Evolutionary conservation across 2,329 filamentous ascomycete genomes (phyloP), one percentile per base, ranked within the genome.

Genomic region (Calonectria crousiana): DNA sequence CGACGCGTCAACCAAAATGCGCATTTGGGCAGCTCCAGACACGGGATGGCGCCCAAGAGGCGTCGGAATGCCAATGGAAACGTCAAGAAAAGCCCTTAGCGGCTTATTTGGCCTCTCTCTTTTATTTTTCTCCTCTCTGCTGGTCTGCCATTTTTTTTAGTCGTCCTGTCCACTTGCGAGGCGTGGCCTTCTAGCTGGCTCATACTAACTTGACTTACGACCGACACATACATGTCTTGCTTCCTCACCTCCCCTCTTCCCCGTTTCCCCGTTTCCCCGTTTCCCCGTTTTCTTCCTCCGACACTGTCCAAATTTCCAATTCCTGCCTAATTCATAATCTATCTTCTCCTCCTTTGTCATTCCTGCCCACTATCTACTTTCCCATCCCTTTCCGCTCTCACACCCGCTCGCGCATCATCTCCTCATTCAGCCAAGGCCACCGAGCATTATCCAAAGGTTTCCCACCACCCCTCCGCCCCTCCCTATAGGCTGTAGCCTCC

Each of bases 51-150:
- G 67, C 53, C 73, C 66, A 67, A 67, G 67, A 69, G 67, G 62
- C 69, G 72, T 38, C 67, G 67, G 70, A 69, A 79, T 78, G 56
- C 72, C 67, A 77, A 76, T 79, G 71, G 73, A 67, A 70, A 68
- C 66, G 67, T 73, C 72, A 75, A 76, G 69, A 77, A 64, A 67
- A 77, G 64, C 64, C 73, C 72, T 78, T 79, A 79, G 79, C 74
- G 79, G 73, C 77, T 52, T 73, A 60, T 71, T 76, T 68, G 77
- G 78, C 79, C 76, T 80, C 75, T 73, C 67, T 76, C 67, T 53
- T 64, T 47, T 71, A 36, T 60, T 41, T 53, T 49, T 36, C 56
- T 52, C 41, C 44, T 62, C 56, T 58, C 52, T 41, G 26, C 13
- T 49, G 10, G 41, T 49, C 41, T n/a, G 18, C 38, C 28, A 41